Evolutionary conservation across 371 early-diverging fungal genomes (phyloP).

Genomic region (Blakeslea trispora): DNA sequence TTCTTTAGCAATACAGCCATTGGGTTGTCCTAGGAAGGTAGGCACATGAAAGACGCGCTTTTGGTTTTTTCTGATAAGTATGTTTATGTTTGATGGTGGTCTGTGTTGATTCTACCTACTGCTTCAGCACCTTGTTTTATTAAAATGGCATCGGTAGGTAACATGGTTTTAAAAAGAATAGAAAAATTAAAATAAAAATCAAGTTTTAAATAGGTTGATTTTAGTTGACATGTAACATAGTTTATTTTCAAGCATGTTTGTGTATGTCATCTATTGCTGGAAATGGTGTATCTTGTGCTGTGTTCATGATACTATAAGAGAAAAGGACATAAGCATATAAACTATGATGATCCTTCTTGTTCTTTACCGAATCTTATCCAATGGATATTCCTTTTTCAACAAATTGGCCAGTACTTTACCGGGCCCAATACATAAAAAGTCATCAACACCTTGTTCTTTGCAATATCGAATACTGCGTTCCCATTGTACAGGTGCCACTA

Average conservation of each 20-base stretch:
- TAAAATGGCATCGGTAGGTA: conserved; percentile 22
- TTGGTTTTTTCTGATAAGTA: no score
- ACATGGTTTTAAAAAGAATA: no score
- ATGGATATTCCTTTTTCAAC: conserved; percentile 84
- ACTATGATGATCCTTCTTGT: no score
- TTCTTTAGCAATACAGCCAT: conserved; percentile 58
- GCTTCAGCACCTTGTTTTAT: conserved; percentile 46
- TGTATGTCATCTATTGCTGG: no score
- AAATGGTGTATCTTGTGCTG: no score
- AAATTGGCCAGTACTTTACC: conserved; percentile 88
- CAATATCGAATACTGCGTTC: conserved; percentile 80
- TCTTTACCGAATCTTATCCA: conserved; percentile 67
- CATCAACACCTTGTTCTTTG: conserved; percentile 73
- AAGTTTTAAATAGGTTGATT: no score
- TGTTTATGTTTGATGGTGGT: no score
- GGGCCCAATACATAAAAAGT: conserved; percentile 88
- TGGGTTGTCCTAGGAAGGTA: conserved; percentile 20
- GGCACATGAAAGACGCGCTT: conserved; percentile 30
- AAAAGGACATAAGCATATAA: no score
- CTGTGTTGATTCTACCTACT: conserved; percentile 7
- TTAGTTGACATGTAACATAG: no score
- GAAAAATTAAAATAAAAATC: no score
- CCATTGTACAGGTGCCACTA: conserved; percentile 90
- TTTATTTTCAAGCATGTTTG: no score
- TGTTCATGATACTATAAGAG: no score